Base-by-base conservation (phyloP, 257 asterid species). In the Salvia splendens region DNA sequence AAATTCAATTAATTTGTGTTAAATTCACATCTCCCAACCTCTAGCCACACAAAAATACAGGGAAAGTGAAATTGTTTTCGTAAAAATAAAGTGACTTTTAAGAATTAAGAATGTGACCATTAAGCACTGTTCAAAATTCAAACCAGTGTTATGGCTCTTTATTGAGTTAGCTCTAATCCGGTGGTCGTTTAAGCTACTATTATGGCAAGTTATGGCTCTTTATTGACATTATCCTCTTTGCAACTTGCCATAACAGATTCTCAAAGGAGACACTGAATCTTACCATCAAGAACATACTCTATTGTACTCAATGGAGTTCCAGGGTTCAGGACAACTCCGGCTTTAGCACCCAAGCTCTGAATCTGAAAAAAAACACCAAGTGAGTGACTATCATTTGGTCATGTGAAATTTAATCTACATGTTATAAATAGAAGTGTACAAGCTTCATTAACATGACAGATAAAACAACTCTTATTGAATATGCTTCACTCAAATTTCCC, bases 281-380 rank as follows among this genome's bases (percentile, higher is more conserved):
- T 87, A 94, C 99, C 93, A 48, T 94, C 99, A 77, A 94, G 93
- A 55, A 94, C 85, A 81, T 89, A 94, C 69, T 91, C 99, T 62
- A 94, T 94, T 76, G 92, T 76, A 53, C 65, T 81, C 83, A 94
- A 75, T 52, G 99, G 86, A 60, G 99, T 91, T 70, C 73, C 98
- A 57, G 99, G 99, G 82, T 94, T 94, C 81, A 94, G 85, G 62
- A 94, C 99, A 43, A 94, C 99, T 82, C 99, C 99, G 72, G 99
- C 99, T 83, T 94, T 94, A 57, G 99, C 99, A 59, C 99, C 98
- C 73, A 94, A 70, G 77, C 83, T 76, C 81, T 91, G 91, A 61
- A 94, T 75, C 99, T 94, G 82, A 69, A 55, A 55, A 63, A 62
- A 69, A 73, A 65, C 54, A 63, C 50, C 73, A 67, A 61, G 33